Evolutionary conservation across 1,139 yeast species (phyloP), one percentile per base, ranked within the genome.

Genomic region (Sugiyamaella novakii): DNA sequence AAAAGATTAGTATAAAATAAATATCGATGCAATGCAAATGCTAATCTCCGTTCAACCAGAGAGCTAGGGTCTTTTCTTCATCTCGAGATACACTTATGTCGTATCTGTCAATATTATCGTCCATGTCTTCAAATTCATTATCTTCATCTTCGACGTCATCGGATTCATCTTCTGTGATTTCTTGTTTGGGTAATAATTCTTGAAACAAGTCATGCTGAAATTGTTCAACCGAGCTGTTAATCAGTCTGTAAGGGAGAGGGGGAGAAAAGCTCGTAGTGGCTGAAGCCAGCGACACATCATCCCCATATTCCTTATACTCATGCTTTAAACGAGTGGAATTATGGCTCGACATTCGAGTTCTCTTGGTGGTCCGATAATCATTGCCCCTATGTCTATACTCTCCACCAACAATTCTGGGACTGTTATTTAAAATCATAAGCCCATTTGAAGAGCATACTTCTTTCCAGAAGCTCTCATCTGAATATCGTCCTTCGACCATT

Each of bases 31-130:
- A 15, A 38, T 17, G 33, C 24, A 25, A 28, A 25, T 10, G 21
- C 7, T 17, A 24, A 10, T 8, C 14, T 22, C 14, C 18, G 24
- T 41, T 30, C n/a, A 46, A 27, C 52, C 52, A 49, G 19, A 19
- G 11, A 6, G 12, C 18, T 8, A 49, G 47, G 2, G 10, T 4
- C 5, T 36, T 14, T 29, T 49, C 52, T 7, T 41, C 48, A 3
- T 30, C 18, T 18, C 24, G 40, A 3, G 49, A 41, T 10, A n/a
- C 8, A 6, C 42, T 31, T n/a, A 45, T 15, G 24, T 49, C 52
- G 15, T 30, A 19, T 4, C 4, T 18, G 18, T 48, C 51, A 1
- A 30, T 12, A 15, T 29, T n/a, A 2, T 29, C 36, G 14, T 29
- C 36, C 8, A 21, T 14, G n/a, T 11, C 25, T 3, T 41, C 44